Conservation (phyloP, 1,284 basidiomycete genomes). For the Phellopilus nigrolimitatus region DNA sequence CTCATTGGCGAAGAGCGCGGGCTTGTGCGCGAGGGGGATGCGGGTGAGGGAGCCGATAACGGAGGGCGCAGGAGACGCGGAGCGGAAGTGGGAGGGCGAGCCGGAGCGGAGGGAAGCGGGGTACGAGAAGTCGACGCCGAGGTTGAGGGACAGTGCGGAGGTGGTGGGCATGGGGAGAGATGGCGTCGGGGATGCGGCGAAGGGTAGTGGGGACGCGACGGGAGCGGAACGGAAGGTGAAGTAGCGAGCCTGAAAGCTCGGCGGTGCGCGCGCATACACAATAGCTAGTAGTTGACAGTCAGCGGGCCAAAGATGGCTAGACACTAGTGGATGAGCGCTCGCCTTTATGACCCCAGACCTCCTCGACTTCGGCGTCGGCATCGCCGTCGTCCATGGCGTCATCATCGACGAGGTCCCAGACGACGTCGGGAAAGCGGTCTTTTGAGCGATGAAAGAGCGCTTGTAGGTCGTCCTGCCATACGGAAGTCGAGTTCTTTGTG, state of each 20-base stretch:
- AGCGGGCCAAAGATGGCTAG: neutral
- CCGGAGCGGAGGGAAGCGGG: slow-evolving; percentile 18
- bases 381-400: slow-evolving; percentile 41
- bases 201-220: slow-evolving; percentile 51
- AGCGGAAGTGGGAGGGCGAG: slow-evolving; percentile 44
- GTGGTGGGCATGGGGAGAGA: slow-evolving; percentile 49
- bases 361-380: slow-evolving; percentile 35
- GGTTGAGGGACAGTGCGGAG: slow-evolving; percentile 56
- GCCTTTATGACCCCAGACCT: slow-evolving; percentile 92
- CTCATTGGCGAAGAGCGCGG: slow-evolving; percentile 77
- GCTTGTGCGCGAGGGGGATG: slow-evolving; percentile 64
- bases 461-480: slow-evolving; percentile 77
- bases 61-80: slow-evolving; percentile 43
- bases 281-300: slow-evolving; percentile 52
- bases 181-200: slow-evolving; percentile 46
- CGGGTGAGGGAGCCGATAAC: slow-evolving; percentile 41
- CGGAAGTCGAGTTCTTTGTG: slow-evolving; percentile 52
- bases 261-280: slow-evolving; percentile 89
- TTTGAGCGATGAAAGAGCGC: slow-evolving; percentile 73
- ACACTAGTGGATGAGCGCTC: slow-evolving; percentile 25
- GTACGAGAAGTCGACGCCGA: slow-evolving; percentile 40
- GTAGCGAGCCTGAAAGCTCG: slow-evolving; percentile 79
- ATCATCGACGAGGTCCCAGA: slow-evolving; percentile 70
- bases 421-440: slow-evolving; percentile 88
- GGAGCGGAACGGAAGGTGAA: slow-evolving; percentile 67